Percentiles rank a stretch among this genome's conserved stretches.
phyloP scores from a whole-genome alignment of 371 early-diverging fungal genomes.

The Rhizopus stolonifer region DNA sequence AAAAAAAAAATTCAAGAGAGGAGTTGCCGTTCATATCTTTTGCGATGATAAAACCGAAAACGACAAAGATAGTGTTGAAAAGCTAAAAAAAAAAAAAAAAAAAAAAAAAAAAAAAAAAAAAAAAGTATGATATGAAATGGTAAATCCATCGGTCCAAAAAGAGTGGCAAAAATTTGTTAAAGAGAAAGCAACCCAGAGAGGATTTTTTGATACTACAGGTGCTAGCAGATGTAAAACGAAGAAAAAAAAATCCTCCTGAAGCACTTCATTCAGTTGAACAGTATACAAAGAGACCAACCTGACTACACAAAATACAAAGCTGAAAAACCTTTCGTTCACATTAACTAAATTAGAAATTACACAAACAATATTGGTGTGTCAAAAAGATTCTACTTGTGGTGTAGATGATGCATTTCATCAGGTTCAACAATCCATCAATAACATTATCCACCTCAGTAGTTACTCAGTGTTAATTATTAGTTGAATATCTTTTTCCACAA shows the following conservation, averaged over 20 bases:
- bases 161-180: neutral
- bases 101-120: no score
- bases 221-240: neutral
- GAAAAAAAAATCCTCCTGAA: neutral
- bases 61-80: neutral
- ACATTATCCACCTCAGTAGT: neutral
- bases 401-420: constrained; percentile 6
- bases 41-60: neutral
- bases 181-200: constrained; percentile 1
- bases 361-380: neutral
- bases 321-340: neutral
- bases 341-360: constrained; percentile 1
- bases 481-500: constrained; percentile 3
- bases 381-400: constrained; percentile 4
- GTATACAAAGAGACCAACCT: neutral
- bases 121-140: neutral
- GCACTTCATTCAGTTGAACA: neutral
- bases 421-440: neutral
- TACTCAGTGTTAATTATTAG: constrained; percentile 1
- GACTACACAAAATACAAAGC: neutral
- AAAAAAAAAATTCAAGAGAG: neutral
- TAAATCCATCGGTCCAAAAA: neutral
- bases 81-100: constrained; percentile 3
- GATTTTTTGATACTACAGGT: constrained; percentile 1
- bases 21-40: neutral